These are phyloP conservation scores for Cladosporium austrohemisphaericum DNA, from an alignment of 2,329 filamentous ascomycete species.

Conservation along the genomic window DNA sequence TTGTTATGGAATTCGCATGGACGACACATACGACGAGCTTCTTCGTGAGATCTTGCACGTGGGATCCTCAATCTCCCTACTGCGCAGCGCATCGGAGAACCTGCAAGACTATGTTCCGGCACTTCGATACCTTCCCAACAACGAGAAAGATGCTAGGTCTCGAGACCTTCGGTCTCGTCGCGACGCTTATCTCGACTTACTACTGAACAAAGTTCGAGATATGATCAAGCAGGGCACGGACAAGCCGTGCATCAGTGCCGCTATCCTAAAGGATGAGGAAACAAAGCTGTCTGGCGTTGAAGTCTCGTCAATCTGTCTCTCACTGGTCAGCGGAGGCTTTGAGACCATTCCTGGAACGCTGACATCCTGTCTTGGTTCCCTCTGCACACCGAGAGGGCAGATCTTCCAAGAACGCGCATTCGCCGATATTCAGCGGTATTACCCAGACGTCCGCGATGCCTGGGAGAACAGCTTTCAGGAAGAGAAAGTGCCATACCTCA, in stretches of 20 bases:
- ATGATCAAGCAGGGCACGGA: conserved; percentile 52
- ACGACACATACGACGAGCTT: conserved; percentile 50
- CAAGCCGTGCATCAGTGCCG: conserved; percentile 53
- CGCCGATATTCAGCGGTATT: conserved; percentile 48
- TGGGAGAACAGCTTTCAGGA: conserved; percentile 45
- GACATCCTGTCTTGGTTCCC: conserved; percentile 50
- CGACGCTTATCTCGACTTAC: conserved; percentile 48
- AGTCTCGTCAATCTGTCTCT: conserved; percentile 52
- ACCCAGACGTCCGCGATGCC: conserved; percentile 45
- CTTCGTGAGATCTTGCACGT: conserved; percentile 53
- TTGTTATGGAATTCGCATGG: conserved; percentile 55
- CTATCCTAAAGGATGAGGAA: conserved; percentile 53
- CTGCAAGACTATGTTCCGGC: conserved; percentile 53
- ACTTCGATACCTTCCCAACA: conserved; percentile 50
- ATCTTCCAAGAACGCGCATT: conserved; percentile 52
- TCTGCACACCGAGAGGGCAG: conserved; percentile 48
- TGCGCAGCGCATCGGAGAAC: conserved; percentile 52
- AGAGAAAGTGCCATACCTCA: conserved; percentile 48
- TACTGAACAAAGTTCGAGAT: conserved; percentile 49
- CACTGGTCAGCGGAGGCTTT: conserved; percentile 52
- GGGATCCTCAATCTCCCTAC: conserved; percentile 49
- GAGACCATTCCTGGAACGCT: conserved; percentile 54
- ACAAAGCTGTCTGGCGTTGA: conserved; percentile 52
- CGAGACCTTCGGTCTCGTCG: conserved; percentile 47
- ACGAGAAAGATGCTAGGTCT: conserved; percentile 47